Evolutionary conservation across 192 early-diverging fungal species (phyloP), one percentile per base, ranked within the genome.

Genomic region (Umbelopsis sp.): DNA sequence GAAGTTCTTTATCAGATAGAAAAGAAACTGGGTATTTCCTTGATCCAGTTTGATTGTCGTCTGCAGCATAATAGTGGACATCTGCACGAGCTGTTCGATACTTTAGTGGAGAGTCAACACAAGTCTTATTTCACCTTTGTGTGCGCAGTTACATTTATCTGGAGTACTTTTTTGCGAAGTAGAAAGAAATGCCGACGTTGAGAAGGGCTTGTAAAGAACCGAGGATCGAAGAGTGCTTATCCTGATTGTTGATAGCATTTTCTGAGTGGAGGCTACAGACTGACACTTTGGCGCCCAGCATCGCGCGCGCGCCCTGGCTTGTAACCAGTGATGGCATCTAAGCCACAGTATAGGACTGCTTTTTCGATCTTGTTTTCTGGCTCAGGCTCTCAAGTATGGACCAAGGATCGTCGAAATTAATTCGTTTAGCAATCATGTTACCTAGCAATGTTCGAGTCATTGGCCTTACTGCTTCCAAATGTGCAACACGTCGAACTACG

Each of bases 1-100:
- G 25, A 16, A 51, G 29, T 6, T 72, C 47, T 2, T 72, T 45
- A 51, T 45, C 31, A 38, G 71, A 53, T n/a, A 53, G 10, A 41
- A 52, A 72, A 0, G 71, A 66, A 21, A 72, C 10, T 2, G 71
- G 62, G 21, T 72, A 72, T 51, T 66, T 72, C 47, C 66, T 72
- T 32, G 41, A 66, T 32, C 31, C 56, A 14, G 29, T 14, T 29
- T 49, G 47, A 17, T 36, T 62, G 26, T 62, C 31, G 26, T 62
- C 56, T 34, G 56, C 56, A 11, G 56, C 4, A 34, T 62, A 34
- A 16, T 62, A 34, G 56, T 62, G 31, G 26, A 62, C 31, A 62
- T 62, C 56, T 62, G 56, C 29, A 62, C 29, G 56, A 16, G 56
- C 56, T 62, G 26, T 62, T 62, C 56, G 38, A 11, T 62, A 34